Base-by-base conservation (phyloP, 108 stramenopile genomes). In the Skeletonema tropicum region DNA sequence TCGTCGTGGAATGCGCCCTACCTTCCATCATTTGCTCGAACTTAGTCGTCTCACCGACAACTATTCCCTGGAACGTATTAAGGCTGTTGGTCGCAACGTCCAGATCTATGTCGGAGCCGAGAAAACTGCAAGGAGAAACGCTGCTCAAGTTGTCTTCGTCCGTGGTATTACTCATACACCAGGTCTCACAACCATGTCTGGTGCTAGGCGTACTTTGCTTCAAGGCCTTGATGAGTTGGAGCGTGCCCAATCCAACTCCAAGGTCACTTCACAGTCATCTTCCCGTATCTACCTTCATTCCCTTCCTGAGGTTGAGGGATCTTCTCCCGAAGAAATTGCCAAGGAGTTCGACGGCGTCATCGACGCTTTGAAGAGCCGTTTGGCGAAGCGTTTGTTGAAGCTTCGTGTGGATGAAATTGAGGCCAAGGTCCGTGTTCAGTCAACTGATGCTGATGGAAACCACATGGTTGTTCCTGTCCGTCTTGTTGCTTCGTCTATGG, bases 321-420 rank as follows among this genome's bases (percentile, higher is more conserved):
- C 80, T 35, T 85, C 85, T n/a, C 89, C 93, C 9, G 75, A 80
- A 33, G 84, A 94, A 63, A 71, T 94, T 73, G 91, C 90, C 12
- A 60, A 63, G 31, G 69, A 76, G 60, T 96, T 95, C 87, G 70
- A 85, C 57, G 19, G 71, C 0, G 82, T 93, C 45, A 88, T 97
- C 67, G 92, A 89, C 29, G 38, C 71, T 38, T 82, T 96, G 57
- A 91, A 96, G 90, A 89, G 90, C 60, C 65, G 76, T 61, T 86
- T 95, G 71, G 97, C 98, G 13, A 79, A 79, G 30, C 94, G 98
- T 42, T 86, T 98, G 35, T 82, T 97, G 66, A 97, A 97, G 78
- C 89, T 98, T 13, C 89, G 92, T 62, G 97, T 98, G 26, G 98
- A 98, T 79, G 98, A 98, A 78, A 98, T 98, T 70, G 98, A 98